Conservation (phyloP, 257 asterid species). For the Nicotiana tomentosiformis region DNA sequence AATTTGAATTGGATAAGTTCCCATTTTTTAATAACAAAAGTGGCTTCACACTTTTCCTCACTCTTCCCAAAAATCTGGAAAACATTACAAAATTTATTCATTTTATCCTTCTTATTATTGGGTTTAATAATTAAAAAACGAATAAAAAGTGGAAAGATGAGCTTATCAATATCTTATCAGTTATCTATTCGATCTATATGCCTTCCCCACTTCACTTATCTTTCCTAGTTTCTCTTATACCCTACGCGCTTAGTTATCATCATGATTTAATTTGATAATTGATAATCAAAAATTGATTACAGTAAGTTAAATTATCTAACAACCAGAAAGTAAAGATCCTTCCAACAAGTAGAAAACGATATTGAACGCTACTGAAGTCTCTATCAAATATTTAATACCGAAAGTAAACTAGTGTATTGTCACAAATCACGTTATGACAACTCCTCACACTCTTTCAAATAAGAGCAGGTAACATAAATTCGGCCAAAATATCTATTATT, state of each 20-base stretch:
- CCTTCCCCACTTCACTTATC: too few species aligned
- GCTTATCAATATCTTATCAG: too few species aligned
- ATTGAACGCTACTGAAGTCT: background rate
- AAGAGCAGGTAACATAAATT: background rate
- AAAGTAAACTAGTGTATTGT: background rate
- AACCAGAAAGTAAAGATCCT: background rate
- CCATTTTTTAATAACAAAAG: too few species aligned
- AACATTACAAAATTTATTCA: background rate
- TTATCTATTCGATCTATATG: too few species aligned
- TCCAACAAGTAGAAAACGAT: background rate
- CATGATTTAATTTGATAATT: background rate
- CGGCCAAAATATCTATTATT: background rate
- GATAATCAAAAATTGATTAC: background rate
- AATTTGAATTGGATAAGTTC: too few species aligned
- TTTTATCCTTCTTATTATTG: background rate
- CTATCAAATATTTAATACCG: background rate
- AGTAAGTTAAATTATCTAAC: background rate
- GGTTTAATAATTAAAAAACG: background rate
- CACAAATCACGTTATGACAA: background rate
- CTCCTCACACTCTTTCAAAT: background rate
- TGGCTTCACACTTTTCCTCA: background rate
- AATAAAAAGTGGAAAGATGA: background rate
- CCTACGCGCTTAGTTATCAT: background rate
- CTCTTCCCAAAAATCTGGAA: background rate
- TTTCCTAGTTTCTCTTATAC: background rate